phyloP scores from a whole-genome alignment of 768 basidiomycete species.

The Vishniacozyma victoriae region DNA sequence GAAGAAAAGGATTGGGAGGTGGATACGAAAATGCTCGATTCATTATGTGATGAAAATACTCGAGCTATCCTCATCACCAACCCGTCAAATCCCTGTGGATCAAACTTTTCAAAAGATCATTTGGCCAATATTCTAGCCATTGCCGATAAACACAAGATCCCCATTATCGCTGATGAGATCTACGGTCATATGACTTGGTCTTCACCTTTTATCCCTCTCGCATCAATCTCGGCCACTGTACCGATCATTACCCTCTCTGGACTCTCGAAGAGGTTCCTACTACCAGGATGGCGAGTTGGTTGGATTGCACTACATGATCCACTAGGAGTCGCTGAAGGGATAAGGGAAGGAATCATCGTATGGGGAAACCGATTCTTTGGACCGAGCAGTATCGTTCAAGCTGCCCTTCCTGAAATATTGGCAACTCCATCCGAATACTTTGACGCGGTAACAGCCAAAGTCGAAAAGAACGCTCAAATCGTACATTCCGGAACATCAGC shows the following conservation, averaged over 20 bases:
- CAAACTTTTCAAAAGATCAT: constrained; percentile 42
- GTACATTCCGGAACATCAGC: constrained; percentile 16
- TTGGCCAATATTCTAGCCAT: constrained; percentile 37
- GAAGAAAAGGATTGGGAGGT: constrained; percentile 46
- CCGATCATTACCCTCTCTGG: constrained; percentile 46
- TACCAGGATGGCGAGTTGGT: constrained; percentile 48
- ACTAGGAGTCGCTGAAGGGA: constrained; percentile 27
- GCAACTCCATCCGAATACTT: constrained; percentile 32
- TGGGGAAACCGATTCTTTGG: constrained; percentile 47
- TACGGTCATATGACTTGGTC: constrained; percentile 45
- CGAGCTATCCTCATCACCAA: constrained; percentile 44
- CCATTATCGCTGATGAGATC: constrained; percentile 47
- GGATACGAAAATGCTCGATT: constrained; percentile 42
- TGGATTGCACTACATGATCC: constrained; percentile 48
- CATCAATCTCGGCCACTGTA: constrained; percentile 34
- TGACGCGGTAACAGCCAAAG: constrained; percentile 32
- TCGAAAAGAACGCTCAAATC: constrained; percentile 34
- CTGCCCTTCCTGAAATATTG: constrained; percentile 37
- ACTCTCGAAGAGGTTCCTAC: constrained; percentile 48
- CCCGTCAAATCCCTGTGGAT: constrained; percentile 48
- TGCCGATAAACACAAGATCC: constrained; percentile 38
- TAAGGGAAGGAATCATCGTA: constrained; percentile 35
- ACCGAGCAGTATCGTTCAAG: constrained; percentile 39
- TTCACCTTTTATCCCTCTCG: constrained; percentile 43
- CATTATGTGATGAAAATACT: constrained; percentile 46